Percentiles rank a stretch among this genome's conserved stretches.
Evolutionary conservation across 805 yeast species (phyloP).

Genomic region (Metschnikowia vanudenii): DNA sequence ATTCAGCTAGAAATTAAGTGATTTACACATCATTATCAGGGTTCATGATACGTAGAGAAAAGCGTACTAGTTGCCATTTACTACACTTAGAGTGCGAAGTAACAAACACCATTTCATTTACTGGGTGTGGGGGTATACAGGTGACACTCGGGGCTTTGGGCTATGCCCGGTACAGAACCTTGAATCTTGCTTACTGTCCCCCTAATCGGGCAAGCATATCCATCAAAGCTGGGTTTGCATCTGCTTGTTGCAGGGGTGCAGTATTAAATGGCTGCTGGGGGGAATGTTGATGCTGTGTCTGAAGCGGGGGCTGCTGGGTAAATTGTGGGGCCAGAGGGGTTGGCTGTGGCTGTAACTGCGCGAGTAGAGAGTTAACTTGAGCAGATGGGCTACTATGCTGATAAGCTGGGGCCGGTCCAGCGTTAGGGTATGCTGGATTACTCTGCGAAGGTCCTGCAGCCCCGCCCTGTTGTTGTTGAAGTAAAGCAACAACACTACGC

Average conservation of each 20-base stretch:
- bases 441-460: background rate
- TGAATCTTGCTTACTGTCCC: constrained; percentile 21
- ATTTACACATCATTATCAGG: background rate
- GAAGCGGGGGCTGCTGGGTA: background rate
- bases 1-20: background rate
- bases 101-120: background rate
- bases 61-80: background rate
- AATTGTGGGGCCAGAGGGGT: constrained; percentile 8
- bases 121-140: background rate
- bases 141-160: background rate
- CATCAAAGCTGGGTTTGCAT: constrained; percentile 27
- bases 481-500: constrained; percentile 31
- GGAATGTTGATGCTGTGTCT: constrained; percentile 6
- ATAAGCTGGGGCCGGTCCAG: constrained; percentile 1
- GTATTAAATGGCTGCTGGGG: constrained; percentile 8
- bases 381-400: constrained; percentile 10
- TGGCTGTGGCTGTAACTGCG: constrained; percentile 14
- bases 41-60: background rate
- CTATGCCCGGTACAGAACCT: background rate
- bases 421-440: background rate
- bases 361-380: constrained; percentile 14
- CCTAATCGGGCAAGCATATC: constrained; percentile 39
- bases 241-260: constrained; percentile 16
- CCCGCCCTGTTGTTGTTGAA: constrained; percentile 23
- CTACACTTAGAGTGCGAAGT: background rate